Conservation (phyloP, 305 asterid genomes). For the Rubia tinctorum region DNA sequence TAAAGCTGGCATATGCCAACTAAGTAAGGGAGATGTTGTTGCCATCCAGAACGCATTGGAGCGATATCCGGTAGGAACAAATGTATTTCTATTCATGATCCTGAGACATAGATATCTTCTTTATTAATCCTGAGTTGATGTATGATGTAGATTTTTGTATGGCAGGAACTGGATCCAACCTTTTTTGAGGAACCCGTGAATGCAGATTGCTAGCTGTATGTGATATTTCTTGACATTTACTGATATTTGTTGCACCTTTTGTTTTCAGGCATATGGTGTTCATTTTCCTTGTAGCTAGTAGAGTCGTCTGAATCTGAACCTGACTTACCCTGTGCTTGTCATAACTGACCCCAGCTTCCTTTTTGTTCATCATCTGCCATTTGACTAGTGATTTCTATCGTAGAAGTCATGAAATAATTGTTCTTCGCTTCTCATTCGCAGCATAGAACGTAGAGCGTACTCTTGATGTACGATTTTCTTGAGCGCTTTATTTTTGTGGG, state of each 20-base stretch:
- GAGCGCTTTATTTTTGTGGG: too few species aligned
- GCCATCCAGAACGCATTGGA: constrained; percentile 53
- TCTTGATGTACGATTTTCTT: constrained; percentile 15
- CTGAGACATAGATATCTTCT: background rate
- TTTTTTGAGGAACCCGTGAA: constrained; percentile 90
- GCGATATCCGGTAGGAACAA: constrained; percentile 38
- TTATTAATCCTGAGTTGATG: background rate
- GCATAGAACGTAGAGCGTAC: background rate
- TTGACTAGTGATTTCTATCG: background rate
- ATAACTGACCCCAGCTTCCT: background rate
- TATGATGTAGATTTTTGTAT: constrained; percentile 12
- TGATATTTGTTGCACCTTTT: background rate
- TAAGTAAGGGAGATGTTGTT: constrained; percentile 54
- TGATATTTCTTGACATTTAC: constrained; percentile 6
- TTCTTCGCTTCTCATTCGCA: background rate
- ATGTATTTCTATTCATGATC: background rate
- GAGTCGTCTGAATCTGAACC: too few species aligned
- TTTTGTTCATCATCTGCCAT: background rate
- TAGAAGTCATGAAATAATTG: too few species aligned
- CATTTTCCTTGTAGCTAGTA: too few species aligned
- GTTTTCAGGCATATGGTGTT: background rate
- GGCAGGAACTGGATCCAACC: constrained; percentile 92
- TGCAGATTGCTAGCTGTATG: constrained; percentile 70
- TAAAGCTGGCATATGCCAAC: constrained; percentile 65
- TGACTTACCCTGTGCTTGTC: too few species aligned